Evolutionary conservation across 2,329 filamentous ascomycete species (phyloP), one percentile per base, ranked within the genome.

Genomic region (Ceratocystis ficicola): DNA sequence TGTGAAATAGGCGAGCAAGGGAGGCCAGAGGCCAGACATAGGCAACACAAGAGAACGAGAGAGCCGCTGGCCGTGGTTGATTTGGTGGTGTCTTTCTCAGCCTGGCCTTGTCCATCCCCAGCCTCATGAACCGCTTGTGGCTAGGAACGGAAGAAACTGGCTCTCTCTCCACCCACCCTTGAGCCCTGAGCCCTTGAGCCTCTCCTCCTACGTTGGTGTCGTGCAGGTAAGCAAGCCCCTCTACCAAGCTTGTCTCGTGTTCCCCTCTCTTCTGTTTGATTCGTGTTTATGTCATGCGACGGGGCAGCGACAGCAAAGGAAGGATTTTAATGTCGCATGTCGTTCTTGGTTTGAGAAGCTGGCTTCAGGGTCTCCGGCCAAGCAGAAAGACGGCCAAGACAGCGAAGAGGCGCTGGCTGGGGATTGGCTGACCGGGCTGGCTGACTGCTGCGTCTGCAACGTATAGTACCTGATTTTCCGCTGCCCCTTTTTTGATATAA

Each of bases 291-390:
- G 28, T 30, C 28, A 59, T 59, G 55, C 55, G 28, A 59, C 52
- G 17, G 32, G 52, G 36, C 36, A 12, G 36, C 36, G 36, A 36
- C 28, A n/a, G 55, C 55, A 28, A 59, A 59, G 30, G 55, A 59
- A 59, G 28, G 55, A 59, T 59, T 59, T 17, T 30, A 59, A 36
- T 59, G 55, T 59, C 28, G 55, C 28, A 59, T 59, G 17, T 59
- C 7, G 55, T 30, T 52, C 20, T 36, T 36, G 55, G 55, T 20
- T 59, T 59, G 55, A 36, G 55, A 59, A 32, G 25, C 22, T 59
- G 55, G 55, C 55, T 41, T 59, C 55, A 36, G 55, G 28, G 55
- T 59, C 55, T 59, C n/a, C 10, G 55, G 28, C n/a, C 22, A 25
- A 25, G 50, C n/a, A 25, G 25, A 6, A 12, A 25, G 50, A 7